These are phyloP conservation scores for Pyrus hybrid DNA, from an alignment of 331 rosid genomes.

Conservation along the genomic window DNA sequence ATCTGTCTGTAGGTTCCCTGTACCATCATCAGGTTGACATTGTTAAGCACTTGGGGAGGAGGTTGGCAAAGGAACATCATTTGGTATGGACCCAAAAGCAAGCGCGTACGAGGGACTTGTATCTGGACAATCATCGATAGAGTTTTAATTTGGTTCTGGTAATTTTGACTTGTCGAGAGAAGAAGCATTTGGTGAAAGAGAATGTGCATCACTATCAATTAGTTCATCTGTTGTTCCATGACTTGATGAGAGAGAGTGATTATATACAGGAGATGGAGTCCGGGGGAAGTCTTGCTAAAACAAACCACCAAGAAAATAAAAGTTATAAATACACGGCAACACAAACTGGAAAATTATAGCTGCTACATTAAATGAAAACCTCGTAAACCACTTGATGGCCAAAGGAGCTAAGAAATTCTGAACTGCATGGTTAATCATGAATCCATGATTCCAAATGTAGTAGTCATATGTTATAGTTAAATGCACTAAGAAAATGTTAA, in stretches of 20 bases:
- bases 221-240: conserved; percentile 35
- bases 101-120: conserved; percentile 4
- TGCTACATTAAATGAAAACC: not conserved
- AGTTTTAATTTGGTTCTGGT: conserved; percentile 22
- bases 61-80: conserved; percentile 3
- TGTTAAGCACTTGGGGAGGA: conserved; percentile 14
- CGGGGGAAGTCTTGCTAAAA: conserved; percentile 60
- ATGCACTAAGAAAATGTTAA: not conserved
- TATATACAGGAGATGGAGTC: conserved; percentile 55
- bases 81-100: conserved; percentile 10
- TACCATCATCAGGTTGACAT: not conserved
- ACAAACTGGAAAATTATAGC: not conserved
- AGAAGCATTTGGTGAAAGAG: conserved; percentile 21
- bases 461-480: not conserved
- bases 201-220: conserved; percentile 30
- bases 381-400: not conserved
- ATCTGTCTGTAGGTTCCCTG: conserved; percentile 12
- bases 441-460: not conserved
- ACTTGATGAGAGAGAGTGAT: conserved; percentile 36
- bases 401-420: not conserved
- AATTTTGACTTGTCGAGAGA: conserved; percentile 28
- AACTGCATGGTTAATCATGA: not conserved
- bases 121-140: conserved; percentile 24
- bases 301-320: conserved; percentile 10
- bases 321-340: not conserved